Percentiles rank a stretch among this genome's conserved stretches.
Conservation (phyloP, 352 stramenopile genomes). For the Plasmopara viticola region DNA sequence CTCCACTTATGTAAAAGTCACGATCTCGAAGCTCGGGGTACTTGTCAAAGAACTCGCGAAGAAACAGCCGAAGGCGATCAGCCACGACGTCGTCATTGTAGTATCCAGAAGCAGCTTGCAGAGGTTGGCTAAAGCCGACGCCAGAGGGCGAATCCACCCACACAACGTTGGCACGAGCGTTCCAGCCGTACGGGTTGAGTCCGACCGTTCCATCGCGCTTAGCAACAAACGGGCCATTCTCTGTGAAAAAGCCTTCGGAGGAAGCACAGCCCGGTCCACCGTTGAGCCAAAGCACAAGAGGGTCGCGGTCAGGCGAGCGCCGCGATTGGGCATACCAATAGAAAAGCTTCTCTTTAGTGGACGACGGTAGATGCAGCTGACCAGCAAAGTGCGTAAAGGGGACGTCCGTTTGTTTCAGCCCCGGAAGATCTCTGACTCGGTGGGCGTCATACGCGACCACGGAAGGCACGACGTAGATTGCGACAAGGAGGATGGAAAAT, state of each 20-base stretch:
- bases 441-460: slow-evolving; percentile 24
- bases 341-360: slow-evolving; percentile 51
- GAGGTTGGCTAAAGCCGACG: slow-evolving; percentile 69
- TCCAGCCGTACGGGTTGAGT: slow-evolving; percentile 83
- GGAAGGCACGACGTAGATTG: not conserved
- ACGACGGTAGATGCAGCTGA: slow-evolving; percentile 42
- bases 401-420: slow-evolving; percentile 34
- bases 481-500: no score
- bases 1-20: slow-evolving; percentile 82
- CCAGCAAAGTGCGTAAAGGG: slow-evolving; percentile 59
- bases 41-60: slow-evolving; percentile 65
- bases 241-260: slow-evolving; percentile 75
- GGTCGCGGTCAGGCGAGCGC: slow-evolving; percentile 42
- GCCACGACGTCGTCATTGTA: slow-evolving; percentile 65
- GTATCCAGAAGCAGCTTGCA: slow-evolving; percentile 37
- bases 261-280: slow-evolving; percentile 85
- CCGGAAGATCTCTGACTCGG: slow-evolving; percentile 40
- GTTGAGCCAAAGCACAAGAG: slow-evolving; percentile 89
- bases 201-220: slow-evolving; percentile 40
- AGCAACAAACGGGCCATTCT: slow-evolving; percentile 67
- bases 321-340: slow-evolving; percentile 69
- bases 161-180: slow-evolving; percentile 81
- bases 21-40: slow-evolving; percentile 62
- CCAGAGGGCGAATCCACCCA: slow-evolving; percentile 87
- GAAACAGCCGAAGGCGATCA: slow-evolving; percentile 47